Evolutionary conservation across 163 green algal genomes (phyloP), one percentile per base, ranked within the genome.

Genomic region (Prototheca wickerhamii): DNA sequence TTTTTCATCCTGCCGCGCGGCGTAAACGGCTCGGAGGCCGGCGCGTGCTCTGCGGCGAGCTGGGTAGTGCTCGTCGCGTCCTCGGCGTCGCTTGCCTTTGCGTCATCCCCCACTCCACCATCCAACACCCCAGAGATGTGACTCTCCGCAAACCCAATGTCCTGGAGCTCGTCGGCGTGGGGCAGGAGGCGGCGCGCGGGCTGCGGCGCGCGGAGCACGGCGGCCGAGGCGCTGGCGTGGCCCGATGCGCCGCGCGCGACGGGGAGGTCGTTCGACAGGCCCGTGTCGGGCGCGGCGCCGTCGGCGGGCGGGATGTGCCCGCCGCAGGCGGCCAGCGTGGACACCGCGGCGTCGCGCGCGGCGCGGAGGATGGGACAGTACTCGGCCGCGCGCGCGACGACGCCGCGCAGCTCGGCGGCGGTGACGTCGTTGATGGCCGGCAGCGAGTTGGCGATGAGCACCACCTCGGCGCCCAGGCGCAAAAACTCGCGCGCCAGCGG

Each of bases 401-500:
- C 64, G 26, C 55, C 73, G 55, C 68, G 29, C 31, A 95, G 80
- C 75, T 96, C 88, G 0, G 32, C 4, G 10, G 67, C 76, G 17
- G 88, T 95, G 69, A 95, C 83, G 73, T 95, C 87, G 67, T 96
- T 96, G 68, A 96, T 91, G 34, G 86, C 84, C 5, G 89, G 87
- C 63, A 85, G 56, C 4, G 81, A 77, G 69, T 97, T 97, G 57
- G 85, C 91, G 2, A 85, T 85, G 54, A 97, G 58, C 37, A 96
- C 82, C 10, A 95, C 87, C 69, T 95, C 88, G 34, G 76, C 78
- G 20, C 91, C 90, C 60, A 83, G 61, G 31, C 80, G 73, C 58
- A 98, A 75, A 56, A 98, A 72, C 76, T 96, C 92, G 1, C 92
- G 72, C n/a, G 88, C 87, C 60, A 98, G 79, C 1, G 92, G 92